Percentiles rank a stretch among this genome's conserved stretches.
phyloP scores from a whole-genome alignment of 371 early-diverging fungal genomes.

The Syncephalastrum monosporum region DNA sequence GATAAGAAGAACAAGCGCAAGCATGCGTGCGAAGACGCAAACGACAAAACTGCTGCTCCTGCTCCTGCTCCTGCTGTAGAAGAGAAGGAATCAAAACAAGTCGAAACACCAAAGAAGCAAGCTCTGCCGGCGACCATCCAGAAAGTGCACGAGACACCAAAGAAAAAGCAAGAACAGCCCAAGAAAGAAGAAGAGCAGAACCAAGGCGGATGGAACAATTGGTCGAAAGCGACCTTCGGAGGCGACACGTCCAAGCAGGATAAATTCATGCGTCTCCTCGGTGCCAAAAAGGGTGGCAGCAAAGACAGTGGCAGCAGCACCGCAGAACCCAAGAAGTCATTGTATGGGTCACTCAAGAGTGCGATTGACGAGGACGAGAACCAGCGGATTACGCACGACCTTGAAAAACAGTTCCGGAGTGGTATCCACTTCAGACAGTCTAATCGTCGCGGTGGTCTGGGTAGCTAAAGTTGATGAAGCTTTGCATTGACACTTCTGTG shows the following conservation, averaged over 20 bases:
- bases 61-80: neutral
- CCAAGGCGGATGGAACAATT: slow-evolving; percentile 48
- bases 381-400: slow-evolving; percentile 30
- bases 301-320: slow-evolving; percentile 9
- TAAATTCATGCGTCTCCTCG: slow-evolving; percentile 49
- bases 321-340: slow-evolving; percentile 13
- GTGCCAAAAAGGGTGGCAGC: slow-evolving; percentile 34
- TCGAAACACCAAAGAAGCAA: neutral
- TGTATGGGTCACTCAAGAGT: slow-evolving; percentile 41
- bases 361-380: slow-evolving; percentile 49
- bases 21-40: slow-evolving; percentile 8
- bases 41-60: neutral
- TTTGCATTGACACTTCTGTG: no score
- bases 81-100: neutral
- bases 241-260: slow-evolving; percentile 44
- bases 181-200: slow-evolving; percentile 2
- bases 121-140: neutral
- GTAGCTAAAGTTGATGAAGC: slow-evolving; percentile 9
- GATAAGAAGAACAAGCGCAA: slow-evolving; percentile 17
- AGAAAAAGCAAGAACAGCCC: neutral
- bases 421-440: slow-evolving; percentile 43
- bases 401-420: slow-evolving; percentile 46
- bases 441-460: slow-evolving; percentile 50
- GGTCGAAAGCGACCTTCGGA: slow-evolving; percentile 48
- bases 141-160: slow-evolving; percentile 1